Evolutionary conservation across 495 filamentous ascomycete genomes (phyloP).

Genomic region (Aspergillus funiculosus): DNA sequence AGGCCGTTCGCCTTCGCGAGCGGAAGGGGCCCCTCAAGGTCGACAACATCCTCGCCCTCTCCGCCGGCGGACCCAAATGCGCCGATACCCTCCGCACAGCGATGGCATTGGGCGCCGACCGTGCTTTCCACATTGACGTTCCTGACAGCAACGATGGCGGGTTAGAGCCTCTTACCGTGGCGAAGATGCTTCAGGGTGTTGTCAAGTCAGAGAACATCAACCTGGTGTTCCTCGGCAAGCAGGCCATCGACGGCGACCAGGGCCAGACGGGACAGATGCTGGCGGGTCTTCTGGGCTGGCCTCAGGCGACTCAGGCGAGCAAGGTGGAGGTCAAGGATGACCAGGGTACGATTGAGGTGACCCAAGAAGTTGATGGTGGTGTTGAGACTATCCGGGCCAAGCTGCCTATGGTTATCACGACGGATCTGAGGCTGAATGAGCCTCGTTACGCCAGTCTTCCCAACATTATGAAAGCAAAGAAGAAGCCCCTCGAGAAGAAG

Average conservation of each 20-base stretch:
- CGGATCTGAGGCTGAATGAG: conserved; percentile 91
- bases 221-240: conserved; percentile 89
- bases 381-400: conserved; percentile 79
- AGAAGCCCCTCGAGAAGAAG: conserved; percentile 95
- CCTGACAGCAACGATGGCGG: conserved; percentile 46
- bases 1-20: conserved; percentile 89
- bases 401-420: conserved; percentile 88
- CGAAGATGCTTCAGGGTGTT: conserved; percentile 75
- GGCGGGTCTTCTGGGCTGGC: conserved; percentile 84
- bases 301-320: conserved; percentile 87
- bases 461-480: conserved; percentile 99
- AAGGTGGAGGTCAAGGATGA: conserved; percentile 67
- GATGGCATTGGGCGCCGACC: conserved; percentile 98
- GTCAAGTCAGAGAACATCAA: conserved; percentile 80
- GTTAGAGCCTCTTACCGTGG: conserved; percentile 85
- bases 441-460: conserved; percentile 91
- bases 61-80: conserved; percentile 80
- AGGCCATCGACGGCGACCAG: conserved; percentile 95
- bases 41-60: conserved; percentile 83
- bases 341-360: conserved; percentile 58
- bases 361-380: conserved; percentile 90
- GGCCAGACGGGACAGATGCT: conserved; percentile 98
- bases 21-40: conserved; percentile 57
- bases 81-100: conserved; percentile 85
- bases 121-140: conserved; percentile 75